A percentile compares a stretch with the other conserved stretches of the same genome.
These are phyloP conservation scores for Apiospora malaysiana DNA, from an alignment of 2,329 filamentous ascomycete species.

Conservation along the genomic window DNA sequence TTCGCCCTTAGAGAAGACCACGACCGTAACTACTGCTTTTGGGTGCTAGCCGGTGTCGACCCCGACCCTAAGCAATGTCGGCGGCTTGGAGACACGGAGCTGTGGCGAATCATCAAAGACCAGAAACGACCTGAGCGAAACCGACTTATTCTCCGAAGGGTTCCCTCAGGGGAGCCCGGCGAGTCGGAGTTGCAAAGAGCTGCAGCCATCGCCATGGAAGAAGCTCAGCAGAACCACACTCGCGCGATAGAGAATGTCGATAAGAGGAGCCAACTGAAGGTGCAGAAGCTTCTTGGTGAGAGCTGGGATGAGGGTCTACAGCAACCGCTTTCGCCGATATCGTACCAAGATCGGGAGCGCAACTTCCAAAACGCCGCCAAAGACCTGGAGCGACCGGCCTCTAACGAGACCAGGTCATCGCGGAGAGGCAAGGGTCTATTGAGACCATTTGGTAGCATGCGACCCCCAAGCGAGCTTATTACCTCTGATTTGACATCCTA, in stretches of 20 bases:
- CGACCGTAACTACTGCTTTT: constrained; percentile 96
- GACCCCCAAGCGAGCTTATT: constrained; percentile 96
- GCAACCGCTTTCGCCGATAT: constrained; percentile 84
- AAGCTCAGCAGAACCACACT: constrained; percentile 75
- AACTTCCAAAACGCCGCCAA: constrained; percentile 66
- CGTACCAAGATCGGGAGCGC: constrained; percentile 71
- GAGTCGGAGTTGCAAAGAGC: constrained; percentile 85
- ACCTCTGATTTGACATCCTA: constrained; percentile 95
- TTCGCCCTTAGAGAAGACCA: constrained; percentile 88
- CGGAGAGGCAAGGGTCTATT: constrained; percentile 57
- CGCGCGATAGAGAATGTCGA: constrained; percentile 69
- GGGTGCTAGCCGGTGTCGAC: constrained; percentile 85
- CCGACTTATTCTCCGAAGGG: constrained; percentile 86
- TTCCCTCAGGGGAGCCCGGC: constrained; percentile 90
- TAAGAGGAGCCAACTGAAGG: constrained; percentile 82
- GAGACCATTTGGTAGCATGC: constrained; percentile 86
- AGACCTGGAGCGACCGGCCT: constrained; percentile 62
- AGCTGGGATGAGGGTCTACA: constrained; percentile 80
- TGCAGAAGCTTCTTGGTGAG: constrained; percentile 88
- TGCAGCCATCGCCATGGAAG: constrained; percentile 87
- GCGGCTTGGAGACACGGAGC: constrained; percentile 82
- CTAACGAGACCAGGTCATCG: constrained; percentile 50
- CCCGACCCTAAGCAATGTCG: constrained; percentile 82
- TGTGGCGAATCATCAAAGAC: constrained; percentile 91
- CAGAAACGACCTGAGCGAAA: constrained; percentile 85